A percentile compares a stretch with the other conserved stretches of the same genome.
These are phyloP conservation scores for Rhytidhysteron rufulum DNA, from an alignment of 2,329 filamentous ascomycete genomes.

Conservation along the genomic window DNA sequence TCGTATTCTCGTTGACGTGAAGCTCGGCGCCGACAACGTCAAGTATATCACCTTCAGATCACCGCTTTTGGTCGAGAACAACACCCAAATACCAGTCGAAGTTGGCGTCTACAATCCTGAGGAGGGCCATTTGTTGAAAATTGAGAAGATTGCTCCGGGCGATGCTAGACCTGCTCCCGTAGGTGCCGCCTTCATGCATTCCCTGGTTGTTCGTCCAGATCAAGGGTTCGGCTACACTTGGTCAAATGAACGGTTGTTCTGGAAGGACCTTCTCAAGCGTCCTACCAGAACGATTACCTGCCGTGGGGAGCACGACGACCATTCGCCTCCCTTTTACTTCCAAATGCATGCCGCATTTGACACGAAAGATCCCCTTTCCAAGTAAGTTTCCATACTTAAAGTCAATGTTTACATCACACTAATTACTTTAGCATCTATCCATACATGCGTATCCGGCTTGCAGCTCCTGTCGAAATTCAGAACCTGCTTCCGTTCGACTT, in stretches of 20 bases:
- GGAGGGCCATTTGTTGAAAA: slow-evolving; percentile 88
- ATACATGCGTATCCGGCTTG: slow-evolving; percentile 89
- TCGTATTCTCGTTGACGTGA: slow-evolving; percentile 86
- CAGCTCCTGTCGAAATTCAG: slow-evolving; percentile 88
- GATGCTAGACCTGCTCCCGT: slow-evolving; percentile 87
- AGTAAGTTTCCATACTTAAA: slow-evolving; percentile 51
- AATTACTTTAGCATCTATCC: slow-evolving; percentile 74
- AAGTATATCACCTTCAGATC: slow-evolving; percentile 97
- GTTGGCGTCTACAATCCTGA: slow-evolving; percentile 84
- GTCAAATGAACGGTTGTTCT: slow-evolving; percentile 86
- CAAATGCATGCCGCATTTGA: slow-evolving; percentile 87
- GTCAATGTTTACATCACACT: too few relatives aligned
- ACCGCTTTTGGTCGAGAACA: slow-evolving; percentile 87
- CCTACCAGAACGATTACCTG: slow-evolving; percentile 87
- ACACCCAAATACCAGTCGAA: slow-evolving; percentile 94
- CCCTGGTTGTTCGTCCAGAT: slow-evolving; percentile 81
- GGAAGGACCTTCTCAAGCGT: slow-evolving; percentile 82
- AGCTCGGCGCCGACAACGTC: slow-evolving; percentile 87
- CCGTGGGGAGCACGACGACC: slow-evolving; percentile 76
- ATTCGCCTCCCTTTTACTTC: slow-evolving; percentile 84
- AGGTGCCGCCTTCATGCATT: slow-evolving; percentile 86
- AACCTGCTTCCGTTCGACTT: slow-evolving; percentile 96
- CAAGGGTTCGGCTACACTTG: slow-evolving; percentile 95
- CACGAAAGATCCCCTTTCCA: slow-evolving; percentile 75
- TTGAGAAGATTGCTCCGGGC: slow-evolving; percentile 93